phyloP scores from a whole-genome alignment of 2,329 filamentous ascomycete genomes.

The Ilyonectria mors-panacis region DNA sequence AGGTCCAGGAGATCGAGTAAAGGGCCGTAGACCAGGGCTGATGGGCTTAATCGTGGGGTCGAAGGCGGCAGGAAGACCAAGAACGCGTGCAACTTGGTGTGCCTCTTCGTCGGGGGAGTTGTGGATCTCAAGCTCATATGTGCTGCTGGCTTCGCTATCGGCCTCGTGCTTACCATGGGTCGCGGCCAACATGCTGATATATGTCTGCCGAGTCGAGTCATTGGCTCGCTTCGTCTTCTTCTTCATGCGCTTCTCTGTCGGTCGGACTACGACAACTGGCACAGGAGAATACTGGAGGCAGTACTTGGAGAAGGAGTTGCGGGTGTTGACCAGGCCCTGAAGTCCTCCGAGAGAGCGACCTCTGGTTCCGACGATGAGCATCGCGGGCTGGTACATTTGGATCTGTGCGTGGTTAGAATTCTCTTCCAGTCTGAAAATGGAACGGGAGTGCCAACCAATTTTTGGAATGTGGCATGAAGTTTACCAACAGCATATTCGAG shows the following conservation, averaged over 20 bases:
- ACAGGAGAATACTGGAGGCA: constrained; percentile 94
- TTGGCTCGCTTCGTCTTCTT: constrained; percentile 89
- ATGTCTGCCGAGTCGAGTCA: constrained; percentile 82
- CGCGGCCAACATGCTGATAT: constrained; percentile 82
- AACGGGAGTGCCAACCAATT: constrained; percentile 74
- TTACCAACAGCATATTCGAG: constrained; percentile 92
- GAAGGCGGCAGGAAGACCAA: constrained; percentile 74
- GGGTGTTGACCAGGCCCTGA: constrained; percentile 83
- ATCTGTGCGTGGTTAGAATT: constrained; percentile 70
- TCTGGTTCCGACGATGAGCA: constrained; percentile 90
- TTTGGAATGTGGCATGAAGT: constrained; percentile 90
- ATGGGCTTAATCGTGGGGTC: constrained; percentile 75
- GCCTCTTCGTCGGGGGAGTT: constrained; percentile 74
- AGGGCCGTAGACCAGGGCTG: constrained; percentile 48
- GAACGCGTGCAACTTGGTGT: constrained; percentile 73
- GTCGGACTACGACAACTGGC: constrained; percentile 92
- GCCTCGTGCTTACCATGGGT: constrained; percentile 70
- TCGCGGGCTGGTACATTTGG: constrained; percentile 90
- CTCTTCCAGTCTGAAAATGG: background rate
- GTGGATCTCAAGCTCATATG: constrained; percentile 69
- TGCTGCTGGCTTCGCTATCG: constrained; percentile 67
- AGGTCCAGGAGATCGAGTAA: constrained; percentile 36
- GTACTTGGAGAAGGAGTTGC: constrained; percentile 92
- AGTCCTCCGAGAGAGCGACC: constrained; percentile 88
- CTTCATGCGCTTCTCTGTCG: constrained; percentile 88